Base-by-base conservation (phyloP, 2,329 filamentous ascomycete species). In the Cryphonectria radicalis region DNA sequence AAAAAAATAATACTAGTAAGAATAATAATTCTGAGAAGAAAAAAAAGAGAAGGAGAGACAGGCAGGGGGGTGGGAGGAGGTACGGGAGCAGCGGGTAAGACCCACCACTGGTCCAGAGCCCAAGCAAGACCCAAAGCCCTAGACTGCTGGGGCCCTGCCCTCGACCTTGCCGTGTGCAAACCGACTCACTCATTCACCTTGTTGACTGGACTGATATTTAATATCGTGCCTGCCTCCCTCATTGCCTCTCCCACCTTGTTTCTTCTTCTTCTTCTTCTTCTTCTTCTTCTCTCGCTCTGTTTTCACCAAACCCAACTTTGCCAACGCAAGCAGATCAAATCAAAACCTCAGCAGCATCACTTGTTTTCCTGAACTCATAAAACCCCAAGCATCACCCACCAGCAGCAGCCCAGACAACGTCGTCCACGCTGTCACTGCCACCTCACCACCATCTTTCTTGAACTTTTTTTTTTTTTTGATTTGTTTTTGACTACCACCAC, bases 191-290 rank as follows among this genome's bases (percentile, higher is more conserved):
- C n/a, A n/a, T 14, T n/a, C 60, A 19, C 37, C 57, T 35, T 50
- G 42, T 46, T 42, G 43, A 25, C 40, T 22, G 55, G 59, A 32
- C 55, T 55, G 64, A 67, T 70, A 67, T 70, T 70, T 67, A 70
- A 67, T 62, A 59, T 53, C 59, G 50, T 43, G 50, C 64, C 50
- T 67, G 55, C 69, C 65, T 63, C 65, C 55, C 64, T 66, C 53
- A 19, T 28, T 40, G n/a, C 55, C 14, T 37, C 53, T 53, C 22
- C 22, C 42, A 28, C 14, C 14, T 10, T 57, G 32, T 0, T 32
- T 32, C 4, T 32, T 32, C 32, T 28, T 50, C 46, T 25, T 57
- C n/a, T 59, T 35, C 4, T 57, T 32, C 25, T 32, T n/a, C 7
- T n/a, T 11, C 10, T 13, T 7, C 7, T 14, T 43, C 11, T 28